Evolutionary conservation across 2,329 filamentous ascomycete species (phyloP).

Genomic region (Pseudonectria buxi): DNA sequence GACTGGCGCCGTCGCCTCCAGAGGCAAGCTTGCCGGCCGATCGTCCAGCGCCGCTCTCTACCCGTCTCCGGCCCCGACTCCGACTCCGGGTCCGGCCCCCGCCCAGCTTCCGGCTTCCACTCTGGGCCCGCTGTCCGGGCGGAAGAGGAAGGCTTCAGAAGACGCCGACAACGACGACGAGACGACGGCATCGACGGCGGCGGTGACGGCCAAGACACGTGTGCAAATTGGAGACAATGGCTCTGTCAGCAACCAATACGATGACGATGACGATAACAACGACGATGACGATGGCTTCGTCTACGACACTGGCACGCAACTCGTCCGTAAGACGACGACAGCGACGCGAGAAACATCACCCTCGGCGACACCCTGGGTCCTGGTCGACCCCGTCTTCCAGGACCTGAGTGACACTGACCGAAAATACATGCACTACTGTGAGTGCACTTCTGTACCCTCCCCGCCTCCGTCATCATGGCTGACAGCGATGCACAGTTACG

Average conservation of each 20-base stretch:
- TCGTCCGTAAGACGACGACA: slow-evolving; percentile 18
- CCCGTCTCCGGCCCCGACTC: slow-evolving; percentile 8
- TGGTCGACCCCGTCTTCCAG: slow-evolving; percentile 43
- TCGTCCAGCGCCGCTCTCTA: slow-evolving; percentile 29
- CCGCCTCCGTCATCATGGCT: slow-evolving; percentile 1
- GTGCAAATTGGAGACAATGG: too few relatives aligned
- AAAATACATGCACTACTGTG: slow-evolving; percentile 37
- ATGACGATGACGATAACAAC: slow-evolving; percentile 9
- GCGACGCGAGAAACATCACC: slow-evolving; percentile 11
- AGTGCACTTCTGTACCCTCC: slow-evolving; percentile 7
- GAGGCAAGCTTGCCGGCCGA: slow-evolving; percentile 36
- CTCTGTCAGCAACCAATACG: neutral
- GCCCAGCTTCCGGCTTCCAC: slow-evolving; percentile 4
- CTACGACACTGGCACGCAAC: slow-evolving; percentile 19
- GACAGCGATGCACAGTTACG: slow-evolving; percentile 30
- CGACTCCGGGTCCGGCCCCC: neutral
- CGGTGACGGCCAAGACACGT: neutral
- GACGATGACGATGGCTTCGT: slow-evolving; percentile 10
- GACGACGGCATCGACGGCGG: neutral
- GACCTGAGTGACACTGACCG: slow-evolving; percentile 43
- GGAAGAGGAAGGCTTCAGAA: too few relatives aligned
- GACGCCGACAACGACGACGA: neutral
- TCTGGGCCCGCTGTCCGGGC: neutral
- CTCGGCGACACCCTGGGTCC: slow-evolving; percentile 28
- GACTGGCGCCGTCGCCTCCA: slow-evolving; percentile 40